phyloP scores from a whole-genome alignment of 306 rosid species.

The Prunus mume region DNA sequence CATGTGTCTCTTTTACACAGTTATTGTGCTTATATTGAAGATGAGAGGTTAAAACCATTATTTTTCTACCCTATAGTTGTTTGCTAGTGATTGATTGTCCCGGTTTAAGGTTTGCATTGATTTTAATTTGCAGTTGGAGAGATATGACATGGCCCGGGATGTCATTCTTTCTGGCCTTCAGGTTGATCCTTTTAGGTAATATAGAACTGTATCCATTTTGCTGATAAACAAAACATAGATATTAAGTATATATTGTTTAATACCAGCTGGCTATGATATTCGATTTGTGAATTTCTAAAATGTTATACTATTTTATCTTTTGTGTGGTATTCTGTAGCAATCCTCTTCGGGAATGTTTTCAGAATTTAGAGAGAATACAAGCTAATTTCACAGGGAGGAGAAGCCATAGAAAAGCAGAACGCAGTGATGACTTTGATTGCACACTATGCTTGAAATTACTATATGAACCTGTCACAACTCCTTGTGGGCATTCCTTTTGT shows the following conservation, averaged over 20 bases:
- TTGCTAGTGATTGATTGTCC: background rate
- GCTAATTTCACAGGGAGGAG: constrained; percentile 36
- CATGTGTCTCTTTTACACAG: background rate
- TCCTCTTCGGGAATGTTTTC: constrained; percentile 63
- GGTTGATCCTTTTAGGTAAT: constrained; percentile 78
- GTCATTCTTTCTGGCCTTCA: constrained; percentile 91
- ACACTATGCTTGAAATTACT: constrained; percentile 85
- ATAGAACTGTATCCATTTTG: constrained; percentile 16
- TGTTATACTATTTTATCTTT: constrained; percentile 3
- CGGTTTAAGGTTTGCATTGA: constrained; percentile 5
- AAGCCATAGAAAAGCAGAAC: constrained; percentile 57
- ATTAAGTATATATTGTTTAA: constrained; percentile 8
- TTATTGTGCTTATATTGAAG: background rate
- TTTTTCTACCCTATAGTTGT: background rate
- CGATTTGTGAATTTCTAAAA: constrained; percentile 15
- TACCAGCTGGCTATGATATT: constrained; percentile 22
- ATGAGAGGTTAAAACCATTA: background rate
- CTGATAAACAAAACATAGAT: background rate
- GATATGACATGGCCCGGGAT: constrained; percentile 75
- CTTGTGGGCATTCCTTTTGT: constrained; percentile 98
- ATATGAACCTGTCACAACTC: constrained; percentile 88
- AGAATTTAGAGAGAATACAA: constrained; percentile 56
- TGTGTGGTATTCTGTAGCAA: constrained; percentile 56
- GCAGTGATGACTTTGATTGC: constrained; percentile 87
- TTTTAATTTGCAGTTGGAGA: constrained; percentile 73